These are phyloP conservation scores for Cystofilobasidium ferigula DNA, from an alignment of 768 basidiomycete species.

Conservation along the genomic window DNA sequence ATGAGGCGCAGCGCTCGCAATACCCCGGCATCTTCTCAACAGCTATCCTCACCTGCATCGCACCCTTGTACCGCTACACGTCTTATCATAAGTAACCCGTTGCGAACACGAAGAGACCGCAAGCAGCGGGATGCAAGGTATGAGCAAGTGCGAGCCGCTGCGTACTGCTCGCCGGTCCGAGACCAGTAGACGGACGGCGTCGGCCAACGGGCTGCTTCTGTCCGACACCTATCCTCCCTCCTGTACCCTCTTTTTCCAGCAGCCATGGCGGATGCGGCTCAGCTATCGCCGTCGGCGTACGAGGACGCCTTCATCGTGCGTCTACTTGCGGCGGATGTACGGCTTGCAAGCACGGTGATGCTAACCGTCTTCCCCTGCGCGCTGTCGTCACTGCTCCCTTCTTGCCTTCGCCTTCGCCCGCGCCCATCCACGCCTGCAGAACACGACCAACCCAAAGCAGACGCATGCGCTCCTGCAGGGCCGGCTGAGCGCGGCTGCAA, in stretches of 20 bases:
- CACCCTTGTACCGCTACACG: too few relatives aligned
- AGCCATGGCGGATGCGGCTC: conserved; percentile 2
- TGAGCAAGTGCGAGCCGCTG: too few relatives aligned
- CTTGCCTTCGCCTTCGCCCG: not conserved
- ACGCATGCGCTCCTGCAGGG: conserved; percentile 28
- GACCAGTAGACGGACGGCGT: too few relatives aligned
- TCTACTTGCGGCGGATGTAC: not conserved
- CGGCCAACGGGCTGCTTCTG: too few relatives aligned
- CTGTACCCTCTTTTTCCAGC: not conserved
- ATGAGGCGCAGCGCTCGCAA: too few relatives aligned
- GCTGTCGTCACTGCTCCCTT: not conserved
- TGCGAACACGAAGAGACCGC: too few relatives aligned
- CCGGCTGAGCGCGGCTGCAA: conserved; percentile 30
- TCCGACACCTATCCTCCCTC: not conserved
- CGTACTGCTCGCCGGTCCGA: too few relatives aligned
- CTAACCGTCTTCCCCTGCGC: not conserved
- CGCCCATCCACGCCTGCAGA: not conserved
- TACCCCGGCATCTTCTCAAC: too few relatives aligned
- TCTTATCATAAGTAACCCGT: too few relatives aligned
- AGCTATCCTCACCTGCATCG: too few relatives aligned
- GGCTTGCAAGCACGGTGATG: not conserved
- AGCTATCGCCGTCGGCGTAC: conserved; percentile 14
- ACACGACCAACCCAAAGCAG: conserved; percentile 9
- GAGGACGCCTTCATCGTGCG: conserved; percentile 24
- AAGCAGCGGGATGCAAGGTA: too few relatives aligned